A percentile compares a stretch with the other conserved stretches of the same genome.
phyloP scores from a whole-genome alignment of 1,139 yeast species.

The Scheffersomyces illinoinensis region DNA sequence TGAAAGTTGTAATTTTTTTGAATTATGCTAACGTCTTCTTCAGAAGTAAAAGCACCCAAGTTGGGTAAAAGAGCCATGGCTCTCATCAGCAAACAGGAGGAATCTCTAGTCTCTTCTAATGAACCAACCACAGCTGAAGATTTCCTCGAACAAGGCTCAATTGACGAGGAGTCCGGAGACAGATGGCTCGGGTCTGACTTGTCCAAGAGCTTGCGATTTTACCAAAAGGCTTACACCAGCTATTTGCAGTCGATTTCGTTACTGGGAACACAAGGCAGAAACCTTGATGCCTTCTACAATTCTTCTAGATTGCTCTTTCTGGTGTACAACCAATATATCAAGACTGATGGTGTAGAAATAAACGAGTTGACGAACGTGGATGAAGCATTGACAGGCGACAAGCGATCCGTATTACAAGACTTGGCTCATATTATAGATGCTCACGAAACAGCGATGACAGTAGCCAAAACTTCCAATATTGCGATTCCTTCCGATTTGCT shows the following conservation, averaged over 20 bases:
- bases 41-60: conserved; percentile 19
- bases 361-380: conserved; percentile 38
- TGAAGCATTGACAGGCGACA: conserved; percentile 36
- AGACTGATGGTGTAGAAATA: conserved; percentile 45
- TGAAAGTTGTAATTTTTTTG: background rate
- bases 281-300: conserved; percentile 47
- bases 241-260: conserved; percentile 34
- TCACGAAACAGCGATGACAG: conserved; percentile 38
- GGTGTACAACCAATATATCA: conserved; percentile 45
- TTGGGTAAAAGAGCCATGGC: conserved; percentile 19
- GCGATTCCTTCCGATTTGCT: conserved; percentile 39
- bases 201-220: conserved; percentile 53
- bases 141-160: conserved; percentile 46
- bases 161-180: conserved; percentile 58
- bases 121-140: conserved; percentile 44
- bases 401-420: conserved; percentile 38
- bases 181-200: conserved; percentile 59
- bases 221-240: conserved; percentile 45
- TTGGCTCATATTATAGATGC: conserved; percentile 33
- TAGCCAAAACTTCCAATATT: conserved; percentile 12
- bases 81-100: conserved; percentile 10
- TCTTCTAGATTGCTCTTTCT: conserved; percentile 49
- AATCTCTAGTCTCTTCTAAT: conserved; percentile 6
- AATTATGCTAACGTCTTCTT: background rate
- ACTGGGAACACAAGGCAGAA: conserved; percentile 9